phyloP scores from a whole-genome alignment of 306 rosid species.

The Medicago lupulina region DNA sequence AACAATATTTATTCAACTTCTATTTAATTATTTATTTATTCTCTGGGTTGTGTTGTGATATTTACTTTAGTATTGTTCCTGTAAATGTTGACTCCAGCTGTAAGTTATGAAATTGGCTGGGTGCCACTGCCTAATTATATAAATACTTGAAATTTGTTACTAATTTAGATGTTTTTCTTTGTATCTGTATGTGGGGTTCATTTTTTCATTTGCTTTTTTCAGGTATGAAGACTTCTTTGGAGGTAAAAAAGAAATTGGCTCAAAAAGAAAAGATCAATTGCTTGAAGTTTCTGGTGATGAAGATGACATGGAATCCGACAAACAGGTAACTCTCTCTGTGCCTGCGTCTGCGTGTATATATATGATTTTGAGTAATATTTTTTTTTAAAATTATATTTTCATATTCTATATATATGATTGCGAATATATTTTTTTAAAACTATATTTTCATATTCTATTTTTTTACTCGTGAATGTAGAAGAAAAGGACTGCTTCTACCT shows the following conservation, averaged over 20 bases:
- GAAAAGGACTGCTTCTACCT: conserved; percentile 65
- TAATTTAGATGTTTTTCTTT: conserved; percentile 28
- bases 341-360: not conserved
- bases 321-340: conserved; percentile 36
- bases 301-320: conserved; percentile 50
- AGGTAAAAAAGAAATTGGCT: conserved; percentile 51
- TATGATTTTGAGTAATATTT: not conserved
- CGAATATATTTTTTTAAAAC: not conserved
- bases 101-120: conserved; percentile 28
- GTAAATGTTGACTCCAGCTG: not conserved
- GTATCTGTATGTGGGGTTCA: conserved; percentile 34
- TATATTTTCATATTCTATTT: conserved; percentile 23
- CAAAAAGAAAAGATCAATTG: conserved; percentile 50
- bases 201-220: conserved; percentile 38
- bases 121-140: not conserved
- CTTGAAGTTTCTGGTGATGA: conserved; percentile 50
- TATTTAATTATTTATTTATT: not conserved
- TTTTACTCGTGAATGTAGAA: conserved; percentile 41
- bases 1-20: not conserved
- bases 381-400: conserved; percentile 18
- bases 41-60: conserved; percentile 23
- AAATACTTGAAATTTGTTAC: conserved; percentile 19
- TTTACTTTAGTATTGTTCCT: conserved; percentile 26
- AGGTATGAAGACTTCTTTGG: conserved; percentile 84
- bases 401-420: not conserved